These are phyloP conservation scores for Ogataea methylovora DNA, from an alignment of 805 yeast species.

Conservation along the genomic window DNA sequence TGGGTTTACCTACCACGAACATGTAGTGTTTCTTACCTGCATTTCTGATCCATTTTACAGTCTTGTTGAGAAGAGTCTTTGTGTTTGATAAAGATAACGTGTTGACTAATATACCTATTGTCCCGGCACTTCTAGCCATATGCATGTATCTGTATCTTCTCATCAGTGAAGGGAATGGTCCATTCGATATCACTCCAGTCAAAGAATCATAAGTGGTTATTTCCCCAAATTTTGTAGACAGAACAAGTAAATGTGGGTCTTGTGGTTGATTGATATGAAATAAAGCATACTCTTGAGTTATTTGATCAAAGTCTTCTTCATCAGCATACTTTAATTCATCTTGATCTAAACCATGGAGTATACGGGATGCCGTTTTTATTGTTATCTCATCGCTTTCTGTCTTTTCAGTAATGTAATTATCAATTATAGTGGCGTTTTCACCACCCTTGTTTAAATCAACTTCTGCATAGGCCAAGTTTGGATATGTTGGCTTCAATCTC, in stretches of 20 bases:
- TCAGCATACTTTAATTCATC: slow-evolving; percentile 11
- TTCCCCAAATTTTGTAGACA: slow-evolving; percentile 61
- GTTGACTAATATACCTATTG: slow-evolving; percentile 85
- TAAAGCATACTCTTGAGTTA: slow-evolving; percentile 42
- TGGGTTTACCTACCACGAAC: slow-evolving; percentile 96
- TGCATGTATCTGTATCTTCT: slow-evolving; percentile 83
- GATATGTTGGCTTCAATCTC: slow-evolving; percentile 23
- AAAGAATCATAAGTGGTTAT: slow-evolving; percentile 44
- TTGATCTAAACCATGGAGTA: slow-evolving; percentile 18
- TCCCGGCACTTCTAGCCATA: slow-evolving; percentile 83
- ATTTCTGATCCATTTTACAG: slow-evolving; percentile 51
- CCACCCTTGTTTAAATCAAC: slow-evolving; percentile 24
- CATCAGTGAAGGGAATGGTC: slow-evolving; percentile 75
- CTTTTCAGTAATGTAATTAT: slow-evolving; percentile 3
- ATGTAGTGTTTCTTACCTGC: slow-evolving; percentile 90
- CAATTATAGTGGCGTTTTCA: slow-evolving; percentile 16
- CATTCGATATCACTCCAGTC: slow-evolving; percentile 27
- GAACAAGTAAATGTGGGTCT: slow-evolving; percentile 67
- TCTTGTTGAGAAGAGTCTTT: slow-evolving; percentile 51
- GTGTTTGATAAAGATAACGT: slow-evolving; percentile 80
- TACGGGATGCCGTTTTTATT: slow-evolving; percentile 24
- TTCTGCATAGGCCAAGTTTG: slow-evolving; percentile 30
- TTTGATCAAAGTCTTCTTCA: slow-evolving; percentile 20
- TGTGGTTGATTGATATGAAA: slow-evolving; percentile 72
- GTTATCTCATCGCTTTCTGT: slow-evolving; percentile 2